Evolutionary conservation across 805 yeast species (phyloP).

Genomic region (Suhomyces kilbournensis): DNA sequence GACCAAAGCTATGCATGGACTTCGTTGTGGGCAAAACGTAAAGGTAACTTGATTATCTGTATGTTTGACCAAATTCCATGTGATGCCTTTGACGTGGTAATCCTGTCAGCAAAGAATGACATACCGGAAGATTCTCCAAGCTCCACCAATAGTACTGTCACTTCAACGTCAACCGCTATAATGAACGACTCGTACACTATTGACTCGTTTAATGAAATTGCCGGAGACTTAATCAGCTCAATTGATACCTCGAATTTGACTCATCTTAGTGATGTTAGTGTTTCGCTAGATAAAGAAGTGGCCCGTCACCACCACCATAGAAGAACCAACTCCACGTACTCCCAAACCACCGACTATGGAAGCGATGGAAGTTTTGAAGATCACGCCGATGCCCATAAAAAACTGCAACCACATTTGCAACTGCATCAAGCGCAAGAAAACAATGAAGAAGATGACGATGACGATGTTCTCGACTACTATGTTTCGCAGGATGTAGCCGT

Average conservation of each 20-base stretch:
- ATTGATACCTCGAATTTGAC: conserved; percentile 14
- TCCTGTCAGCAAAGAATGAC: conserved; percentile 11
- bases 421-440: conserved; percentile 1
- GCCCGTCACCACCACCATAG: neutral
- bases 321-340: neutral
- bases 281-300: conserved; percentile 25
- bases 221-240: conserved; percentile 31
- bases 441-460: conserved; percentile 8
- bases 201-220: conserved; percentile 28
- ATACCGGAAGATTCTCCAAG: conserved; percentile 4
- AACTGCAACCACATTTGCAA: neutral
- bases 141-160: neutral
- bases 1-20: conserved; percentile 70
- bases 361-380: neutral
- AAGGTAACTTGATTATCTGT: conserved; percentile 68
- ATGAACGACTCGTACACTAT: conserved; percentile 14
- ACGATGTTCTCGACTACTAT: conserved; percentile 13
- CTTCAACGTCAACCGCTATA: neutral
- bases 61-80: conserved; percentile 81
- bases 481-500: conserved; percentile 22
- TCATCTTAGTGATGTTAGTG: conserved; percentile 22
- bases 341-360: neutral
- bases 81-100: conserved; percentile 29
- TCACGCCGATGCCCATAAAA: neutral
- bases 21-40: conserved; percentile 84